These are phyloP conservation scores for Penicillium ochrochloron DNA, from an alignment of 495 filamentous ascomycete species.

Conservation along the genomic window DNA sequence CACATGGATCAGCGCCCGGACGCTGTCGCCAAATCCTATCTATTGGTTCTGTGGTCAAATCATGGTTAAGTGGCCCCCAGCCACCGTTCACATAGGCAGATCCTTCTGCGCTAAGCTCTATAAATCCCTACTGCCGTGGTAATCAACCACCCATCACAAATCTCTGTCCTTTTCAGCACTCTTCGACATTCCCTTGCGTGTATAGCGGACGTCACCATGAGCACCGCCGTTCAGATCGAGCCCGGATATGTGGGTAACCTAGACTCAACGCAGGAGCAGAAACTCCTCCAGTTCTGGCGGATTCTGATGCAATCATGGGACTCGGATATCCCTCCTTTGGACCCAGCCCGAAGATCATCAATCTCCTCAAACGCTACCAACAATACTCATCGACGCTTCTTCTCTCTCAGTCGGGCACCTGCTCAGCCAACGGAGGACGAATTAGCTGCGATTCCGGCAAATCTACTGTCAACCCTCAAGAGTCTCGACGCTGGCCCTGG, in stretches of 20 bases:
- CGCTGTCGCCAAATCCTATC: background rate
- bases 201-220: background rate
- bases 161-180: background rate
- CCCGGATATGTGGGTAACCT: constrained; percentile 26
- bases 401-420: constrained; percentile 25
- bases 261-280: constrained; percentile 19
- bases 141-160: background rate
- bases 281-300: constrained; percentile 24
- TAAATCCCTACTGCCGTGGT: background rate
- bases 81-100: background rate
- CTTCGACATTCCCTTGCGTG: background rate
- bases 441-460: constrained; percentile 23
- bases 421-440: constrained; percentile 18
- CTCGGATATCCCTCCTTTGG: constrained; percentile 6
- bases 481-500: constrained; percentile 20
- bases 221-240: background rate
- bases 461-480: constrained; percentile 28
- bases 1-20: constrained; percentile 8
- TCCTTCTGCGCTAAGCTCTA: background rate
- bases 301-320: constrained; percentile 30
- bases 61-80: background rate
- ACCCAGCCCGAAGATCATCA: constrained; percentile 10
- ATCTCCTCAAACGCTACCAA: constrained; percentile 9
- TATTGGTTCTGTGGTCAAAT: constrained; percentile 3
- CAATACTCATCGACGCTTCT: constrained; percentile 21